These are phyloP conservation scores for Theileria annulata DNA, from an alignment of 169 alveolate genomes.

Conservation along the genomic window DNA sequence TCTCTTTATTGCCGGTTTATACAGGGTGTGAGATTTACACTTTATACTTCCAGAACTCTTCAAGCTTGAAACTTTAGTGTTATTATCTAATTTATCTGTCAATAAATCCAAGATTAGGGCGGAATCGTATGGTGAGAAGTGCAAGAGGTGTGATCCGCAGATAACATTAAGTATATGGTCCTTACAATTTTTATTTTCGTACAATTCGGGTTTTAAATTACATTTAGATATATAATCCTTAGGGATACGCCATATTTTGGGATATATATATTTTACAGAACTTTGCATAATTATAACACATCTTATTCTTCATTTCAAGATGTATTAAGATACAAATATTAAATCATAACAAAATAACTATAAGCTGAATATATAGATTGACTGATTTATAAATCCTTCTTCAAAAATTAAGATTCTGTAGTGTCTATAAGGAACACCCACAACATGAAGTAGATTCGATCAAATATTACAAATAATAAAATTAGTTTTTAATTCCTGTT, in stretches of 20 bases:
- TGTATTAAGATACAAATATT: neutral
- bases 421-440: neutral
- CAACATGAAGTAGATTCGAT: neutral
- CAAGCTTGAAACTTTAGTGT: neutral
- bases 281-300: conserved; percentile 9
- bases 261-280: conserved; percentile 30
- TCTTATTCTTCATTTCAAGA: neutral
- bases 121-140: conserved; percentile 62
- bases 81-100: conserved; percentile 4
- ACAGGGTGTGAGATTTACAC: conserved; percentile 30
- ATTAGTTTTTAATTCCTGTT: neutral
- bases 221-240: conserved; percentile 35
- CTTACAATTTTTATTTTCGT: conserved; percentile 15
- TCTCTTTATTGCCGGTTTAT: conserved; percentile 29
- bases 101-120: conserved; percentile 39
- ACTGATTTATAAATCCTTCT: neutral
- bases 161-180: conserved; percentile 29
- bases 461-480: neutral
- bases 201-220: conserved; percentile 20
- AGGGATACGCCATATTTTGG: conserved; percentile 42
- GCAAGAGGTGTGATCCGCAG: conserved; percentile 35
- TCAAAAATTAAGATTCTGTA: neutral
- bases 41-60: conserved; percentile 4
- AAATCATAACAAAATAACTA: neutral
- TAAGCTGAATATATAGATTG: neutral